These are phyloP conservation scores for Linnemannia exigua DNA, from an alignment of 192 early-diverging fungal genomes.

Conservation along the genomic window DNA sequence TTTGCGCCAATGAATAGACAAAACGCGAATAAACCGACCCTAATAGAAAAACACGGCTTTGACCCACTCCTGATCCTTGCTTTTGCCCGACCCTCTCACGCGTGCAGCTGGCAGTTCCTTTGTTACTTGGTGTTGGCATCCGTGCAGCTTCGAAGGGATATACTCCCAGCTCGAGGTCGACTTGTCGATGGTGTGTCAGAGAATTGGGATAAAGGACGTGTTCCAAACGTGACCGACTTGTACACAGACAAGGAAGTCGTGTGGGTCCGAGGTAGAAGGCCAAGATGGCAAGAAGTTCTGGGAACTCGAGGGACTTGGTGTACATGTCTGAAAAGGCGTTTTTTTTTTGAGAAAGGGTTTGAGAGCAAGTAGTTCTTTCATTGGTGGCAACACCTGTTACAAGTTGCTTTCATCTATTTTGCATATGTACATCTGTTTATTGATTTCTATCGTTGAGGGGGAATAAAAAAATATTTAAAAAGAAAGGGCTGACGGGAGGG, in stretches of 20 bases:
- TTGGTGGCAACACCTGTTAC: no score
- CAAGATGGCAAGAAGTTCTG: background rate
- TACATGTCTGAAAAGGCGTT: background rate
- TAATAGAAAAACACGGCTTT: background rate
- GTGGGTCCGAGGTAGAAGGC: background rate
- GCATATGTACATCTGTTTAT: slow-evolving; percentile 7
- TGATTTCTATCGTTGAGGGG: background rate
- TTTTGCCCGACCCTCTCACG: background rate
- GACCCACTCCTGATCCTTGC: background rate
- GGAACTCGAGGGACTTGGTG: background rate
- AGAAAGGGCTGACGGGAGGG: background rate
- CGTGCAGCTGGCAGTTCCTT: background rate
- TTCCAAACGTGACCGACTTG: background rate
- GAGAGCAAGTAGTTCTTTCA: no score
- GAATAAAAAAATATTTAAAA: background rate
- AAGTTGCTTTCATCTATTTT: no score
- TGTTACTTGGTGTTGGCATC: background rate
- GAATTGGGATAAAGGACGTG: background rate
- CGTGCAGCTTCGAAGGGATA: background rate
- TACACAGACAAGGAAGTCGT: background rate
- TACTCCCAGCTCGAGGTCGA: background rate
- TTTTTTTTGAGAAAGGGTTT: background rate
- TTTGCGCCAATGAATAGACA: background rate
- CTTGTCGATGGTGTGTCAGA: background rate
- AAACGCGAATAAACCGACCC: background rate